A percentile compares a stretch with the other conserved stretches of the same genome.
phyloP scores from a whole-genome alignment of 2,329 filamentous ascomycete genomes.

The Diplocarpon mali region DNA sequence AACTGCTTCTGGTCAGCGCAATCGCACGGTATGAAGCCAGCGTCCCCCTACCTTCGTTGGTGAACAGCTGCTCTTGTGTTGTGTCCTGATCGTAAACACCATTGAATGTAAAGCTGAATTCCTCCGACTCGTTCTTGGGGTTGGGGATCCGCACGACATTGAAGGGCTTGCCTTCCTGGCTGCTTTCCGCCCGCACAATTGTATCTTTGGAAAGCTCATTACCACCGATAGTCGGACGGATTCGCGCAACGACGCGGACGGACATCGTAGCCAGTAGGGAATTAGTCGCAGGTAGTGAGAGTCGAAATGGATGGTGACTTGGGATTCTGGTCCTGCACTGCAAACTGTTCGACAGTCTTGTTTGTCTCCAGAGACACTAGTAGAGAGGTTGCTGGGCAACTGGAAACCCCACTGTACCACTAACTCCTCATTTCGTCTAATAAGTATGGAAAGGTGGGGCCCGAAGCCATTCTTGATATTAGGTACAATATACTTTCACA shows the following conservation, averaged over 20 bases:
- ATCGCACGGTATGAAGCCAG: not conserved
- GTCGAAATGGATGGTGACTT: too few species aligned
- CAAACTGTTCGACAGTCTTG: too few species aligned
- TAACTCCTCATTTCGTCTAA: too few species aligned
- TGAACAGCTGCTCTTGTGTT: constrained; percentile 79
- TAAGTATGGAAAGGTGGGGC: too few species aligned
- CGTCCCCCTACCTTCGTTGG: constrained; percentile 64
- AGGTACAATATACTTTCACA: too few species aligned
- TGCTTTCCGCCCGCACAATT: constrained; percentile 62
- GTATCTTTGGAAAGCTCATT: constrained; percentile 79
- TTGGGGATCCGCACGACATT: constrained; percentile 80
- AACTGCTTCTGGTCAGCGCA: constrained; percentile 43
- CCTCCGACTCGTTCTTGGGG: constrained; percentile 82
- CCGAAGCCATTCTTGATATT: too few species aligned
- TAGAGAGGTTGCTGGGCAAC: too few species aligned
- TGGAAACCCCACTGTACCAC: too few species aligned
- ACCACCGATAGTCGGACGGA: constrained; percentile 69
- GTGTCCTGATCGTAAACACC: constrained; percentile 74
- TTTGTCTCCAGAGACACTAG: too few species aligned
- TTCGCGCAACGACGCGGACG: constrained; percentile 64
- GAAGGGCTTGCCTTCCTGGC: constrained; percentile 48
- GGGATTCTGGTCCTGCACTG: too few species aligned
- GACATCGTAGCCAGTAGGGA: too few species aligned
- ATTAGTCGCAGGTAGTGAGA: constrained; percentile 3
- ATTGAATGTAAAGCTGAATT: constrained; percentile 92